A percentile compares a stretch with the other conserved stretches of the same genome.
phyloP scores from a whole-genome alignment of 2,329 filamentous ascomycete genomes.

The Botrytis tulipae region DNA sequence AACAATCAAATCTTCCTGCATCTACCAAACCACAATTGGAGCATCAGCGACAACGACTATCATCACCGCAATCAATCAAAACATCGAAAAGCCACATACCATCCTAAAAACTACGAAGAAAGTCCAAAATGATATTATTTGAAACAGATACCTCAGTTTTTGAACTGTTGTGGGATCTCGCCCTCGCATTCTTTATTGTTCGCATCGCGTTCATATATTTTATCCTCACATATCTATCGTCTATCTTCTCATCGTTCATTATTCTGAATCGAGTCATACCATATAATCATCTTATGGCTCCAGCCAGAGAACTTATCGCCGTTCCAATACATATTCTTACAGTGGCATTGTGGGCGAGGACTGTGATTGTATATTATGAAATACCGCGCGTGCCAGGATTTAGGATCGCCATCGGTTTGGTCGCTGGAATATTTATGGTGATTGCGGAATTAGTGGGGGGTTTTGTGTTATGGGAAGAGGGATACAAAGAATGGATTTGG shows the following conservation, averaged over 20 bases:
- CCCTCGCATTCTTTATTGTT: conserved; percentile 41
- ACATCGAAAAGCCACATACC: background rate
- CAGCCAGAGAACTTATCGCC: conserved; percentile 26
- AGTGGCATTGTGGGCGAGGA: conserved; percentile 32
- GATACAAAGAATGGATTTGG: conserved; percentile 28
- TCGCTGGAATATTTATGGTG: conserved; percentile 33
- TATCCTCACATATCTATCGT: conserved; percentile 33
- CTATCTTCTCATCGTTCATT: conserved; percentile 26
- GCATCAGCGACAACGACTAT: background rate
- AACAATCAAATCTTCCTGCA: background rate
- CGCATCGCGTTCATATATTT: conserved; percentile 40
- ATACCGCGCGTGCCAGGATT: conserved; percentile 37
- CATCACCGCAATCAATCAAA: background rate
- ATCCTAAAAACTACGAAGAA: background rate
- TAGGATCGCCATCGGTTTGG: conserved; percentile 37
- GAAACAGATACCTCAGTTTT: conserved; percentile 40
- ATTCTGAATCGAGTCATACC: conserved; percentile 22
- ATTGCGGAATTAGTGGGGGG: conserved; percentile 27
- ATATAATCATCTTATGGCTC: conserved; percentile 27
- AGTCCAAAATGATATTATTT: conserved; percentile 31
- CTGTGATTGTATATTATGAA: conserved; percentile 34
- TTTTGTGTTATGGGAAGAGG: conserved; percentile 30
- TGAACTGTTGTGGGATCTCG: conserved; percentile 42
- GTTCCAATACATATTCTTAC: conserved; percentile 27
- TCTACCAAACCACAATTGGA: background rate